Evolutionary conservation across 495 filamentous ascomycete species (phyloP), one percentile per base, ranked within the genome.

Genomic region (Aspergillus hancockii): DNA sequence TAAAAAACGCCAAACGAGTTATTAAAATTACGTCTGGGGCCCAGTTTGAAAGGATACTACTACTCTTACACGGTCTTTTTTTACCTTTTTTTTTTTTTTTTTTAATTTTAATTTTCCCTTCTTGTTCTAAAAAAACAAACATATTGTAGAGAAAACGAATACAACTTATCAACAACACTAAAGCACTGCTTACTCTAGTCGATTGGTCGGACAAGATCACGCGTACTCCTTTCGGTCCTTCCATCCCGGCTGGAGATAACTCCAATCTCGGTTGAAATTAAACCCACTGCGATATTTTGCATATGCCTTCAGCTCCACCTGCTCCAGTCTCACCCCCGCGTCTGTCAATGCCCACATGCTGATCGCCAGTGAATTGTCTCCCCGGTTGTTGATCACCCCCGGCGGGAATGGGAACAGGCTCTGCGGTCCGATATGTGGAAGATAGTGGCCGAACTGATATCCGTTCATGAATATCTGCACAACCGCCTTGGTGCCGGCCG

Each of bases 391-490:
- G 57, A 80, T 65, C 14, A 81, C 65, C 3, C 80, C 79, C 0
- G 76, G 79, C 8, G 77, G 80, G 49, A 82, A 65, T 0, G 78
- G 79, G 62, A 83, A 82, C 54, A 63, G 60, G 8, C 72, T 81
- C 63, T 81, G 78, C 0, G 79, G 79, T 0, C 79, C 79, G 30
- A 81, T 76, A 58, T 80, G 72, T n/a, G 77, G 74, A 16, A 81
- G 57, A 23, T 38, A 54, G n/a, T 54, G 50, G 23, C 75, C 76
- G 57, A 77, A 80, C 59, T 79, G 75, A 65, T 80, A 73, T 52
- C 78, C 75, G 49, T 79, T 78, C 52, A 80, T 66, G 49, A 70
- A 77, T 36, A 76, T 55, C 60, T 76, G 70, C 8, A 74, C 72
- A 7, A 70, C 64, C 5, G 71, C 69, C 0, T 62, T 56, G 0